These are phyloP conservation scores for Ilex aquifolium DNA, from an alignment of 257 asterid species.

Conservation along the genomic window DNA sequence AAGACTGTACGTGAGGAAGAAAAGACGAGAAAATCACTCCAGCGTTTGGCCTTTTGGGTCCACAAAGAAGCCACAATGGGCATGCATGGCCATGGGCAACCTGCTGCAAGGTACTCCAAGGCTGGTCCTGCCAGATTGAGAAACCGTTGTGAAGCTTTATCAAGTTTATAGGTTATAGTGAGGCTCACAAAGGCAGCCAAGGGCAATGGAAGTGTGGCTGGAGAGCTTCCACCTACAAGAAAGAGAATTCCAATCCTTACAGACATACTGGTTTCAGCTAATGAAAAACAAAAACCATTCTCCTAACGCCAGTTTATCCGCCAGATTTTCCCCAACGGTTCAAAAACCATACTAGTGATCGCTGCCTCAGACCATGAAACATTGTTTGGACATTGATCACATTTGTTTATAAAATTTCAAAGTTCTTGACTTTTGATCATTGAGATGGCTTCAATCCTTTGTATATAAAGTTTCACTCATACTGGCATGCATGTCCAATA, in stretches of 20 bases:
- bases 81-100: conserved; percentile 99
- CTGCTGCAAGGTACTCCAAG: conserved; percentile 92
- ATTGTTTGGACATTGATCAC: too few relatives aligned
- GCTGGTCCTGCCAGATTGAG: conserved; percentile 97
- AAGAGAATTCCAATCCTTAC: background rate
- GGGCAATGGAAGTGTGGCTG: conserved; percentile 89
- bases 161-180: conserved; percentile 94
- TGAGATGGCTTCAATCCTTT: too few relatives aligned
- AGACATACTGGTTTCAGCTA: too few relatives aligned
- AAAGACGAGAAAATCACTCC: conserved; percentile 91
- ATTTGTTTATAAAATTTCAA: too few relatives aligned
- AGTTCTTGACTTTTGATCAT: too few relatives aligned
- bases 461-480: too few relatives aligned
- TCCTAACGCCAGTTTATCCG: too few relatives aligned
- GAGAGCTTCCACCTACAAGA: conserved; percentile 70
- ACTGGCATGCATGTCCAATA: too few relatives aligned
- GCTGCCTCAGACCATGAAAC: too few relatives aligned
- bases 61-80: conserved; percentile 92
- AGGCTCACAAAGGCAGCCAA: conserved; percentile 98
- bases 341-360: too few relatives aligned
- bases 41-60: conserved; percentile 90
- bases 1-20: conserved; percentile 96
- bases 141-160: conserved; percentile 85
- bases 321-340: too few relatives aligned
- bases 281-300: too few relatives aligned